Conservation (phyloP, 2,329 filamentous ascomycete genomes). For the Epichloe uncinata region DNA sequence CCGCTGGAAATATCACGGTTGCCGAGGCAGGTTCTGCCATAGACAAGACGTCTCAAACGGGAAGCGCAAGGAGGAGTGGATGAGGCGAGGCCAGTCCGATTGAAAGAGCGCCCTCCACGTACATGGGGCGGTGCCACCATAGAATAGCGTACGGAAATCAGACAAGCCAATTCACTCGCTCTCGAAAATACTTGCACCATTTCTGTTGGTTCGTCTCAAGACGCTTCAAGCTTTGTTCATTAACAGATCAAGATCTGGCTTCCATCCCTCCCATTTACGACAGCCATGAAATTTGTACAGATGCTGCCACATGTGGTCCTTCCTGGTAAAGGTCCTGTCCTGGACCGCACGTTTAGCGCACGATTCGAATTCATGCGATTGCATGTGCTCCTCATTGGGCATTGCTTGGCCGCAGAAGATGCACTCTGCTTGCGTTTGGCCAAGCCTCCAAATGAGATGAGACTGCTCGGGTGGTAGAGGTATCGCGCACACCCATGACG, state of each 20-base stretch:
- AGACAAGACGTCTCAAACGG: too few relatives aligned
- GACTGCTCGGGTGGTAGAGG: slow-evolving; percentile 22
- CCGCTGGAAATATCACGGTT: too few relatives aligned
- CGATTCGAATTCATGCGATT: slow-evolving; percentile 28
- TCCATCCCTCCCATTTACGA: slow-evolving; percentile 37
- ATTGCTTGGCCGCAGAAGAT: slow-evolving; percentile 24
- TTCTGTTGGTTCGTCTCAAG: too few relatives aligned
- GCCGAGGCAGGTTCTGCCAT: too few relatives aligned
- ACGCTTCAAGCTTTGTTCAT: slow-evolving; percentile 5
- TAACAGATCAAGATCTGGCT: slow-evolving; percentile 21
- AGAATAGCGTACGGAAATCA: too few relatives aligned
- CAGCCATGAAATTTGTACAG: slow-evolving; percentile 30
- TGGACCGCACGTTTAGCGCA: slow-evolving; percentile 34
- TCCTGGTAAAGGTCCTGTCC: slow-evolving; percentile 30
- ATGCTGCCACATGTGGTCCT: slow-evolving; percentile 29
- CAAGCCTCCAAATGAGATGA: slow-evolving; percentile 34
- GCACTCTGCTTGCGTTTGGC: slow-evolving; percentile 28
- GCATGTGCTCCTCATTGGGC: slow-evolving; percentile 22
- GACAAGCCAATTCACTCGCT: too few relatives aligned
- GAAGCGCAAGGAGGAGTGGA: too few relatives aligned
- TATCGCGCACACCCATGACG: slow-evolving; percentile 36
- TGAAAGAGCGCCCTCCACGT: too few relatives aligned
- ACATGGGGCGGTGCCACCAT: too few relatives aligned
- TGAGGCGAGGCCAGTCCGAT: too few relatives aligned
- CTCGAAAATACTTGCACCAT: too few relatives aligned